These are phyloP conservation scores for Acanthamoeba divionensis DNA, from an alignment of 208 protist species.

Conservation along the genomic window DNA sequence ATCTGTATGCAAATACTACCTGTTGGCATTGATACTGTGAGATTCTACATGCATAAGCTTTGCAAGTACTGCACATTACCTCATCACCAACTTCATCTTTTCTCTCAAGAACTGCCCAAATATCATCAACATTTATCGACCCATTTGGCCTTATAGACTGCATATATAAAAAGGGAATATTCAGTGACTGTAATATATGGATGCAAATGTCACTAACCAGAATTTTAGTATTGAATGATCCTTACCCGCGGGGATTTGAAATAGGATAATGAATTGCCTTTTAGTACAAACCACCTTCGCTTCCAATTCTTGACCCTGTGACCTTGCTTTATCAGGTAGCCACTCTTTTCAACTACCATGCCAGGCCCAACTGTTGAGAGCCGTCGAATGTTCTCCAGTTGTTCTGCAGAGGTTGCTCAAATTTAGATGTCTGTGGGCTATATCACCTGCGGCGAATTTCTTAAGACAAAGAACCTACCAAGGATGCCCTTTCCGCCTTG, in stretches of 20 bases:
- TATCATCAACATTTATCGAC: background rate
- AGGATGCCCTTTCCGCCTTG: background rate
- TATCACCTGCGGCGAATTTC: no score
- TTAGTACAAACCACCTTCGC: constrained; percentile 58
- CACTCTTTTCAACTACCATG: constrained; percentile 30
- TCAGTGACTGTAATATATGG: background rate
- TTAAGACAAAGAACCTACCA: no score
- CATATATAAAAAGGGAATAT: background rate
- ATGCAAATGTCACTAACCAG: background rate
- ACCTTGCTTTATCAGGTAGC: constrained; percentile 58
- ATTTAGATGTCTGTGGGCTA: no score
- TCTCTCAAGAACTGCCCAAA: constrained; percentile 1
- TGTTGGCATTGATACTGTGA: background rate
- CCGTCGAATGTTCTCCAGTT: background rate
- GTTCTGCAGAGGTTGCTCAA: background rate
- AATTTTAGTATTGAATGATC: background rate
- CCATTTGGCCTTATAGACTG: constrained; percentile 37
- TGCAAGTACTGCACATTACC: background rate
- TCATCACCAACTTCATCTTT: constrained; percentile 15
- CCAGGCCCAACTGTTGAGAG: background rate
- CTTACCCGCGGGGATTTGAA: constrained; percentile 36
- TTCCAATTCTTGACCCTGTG: constrained; percentile 62
- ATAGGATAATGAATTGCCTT: constrained; percentile 25
- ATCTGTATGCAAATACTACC: background rate
- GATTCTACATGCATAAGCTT: background rate